A percentile compares a stretch with the other conserved stretches of the same genome.
Evolutionary conservation across 768 basidiomycete genomes (phyloP).

Genomic region (Podaxis rugospora): DNA sequence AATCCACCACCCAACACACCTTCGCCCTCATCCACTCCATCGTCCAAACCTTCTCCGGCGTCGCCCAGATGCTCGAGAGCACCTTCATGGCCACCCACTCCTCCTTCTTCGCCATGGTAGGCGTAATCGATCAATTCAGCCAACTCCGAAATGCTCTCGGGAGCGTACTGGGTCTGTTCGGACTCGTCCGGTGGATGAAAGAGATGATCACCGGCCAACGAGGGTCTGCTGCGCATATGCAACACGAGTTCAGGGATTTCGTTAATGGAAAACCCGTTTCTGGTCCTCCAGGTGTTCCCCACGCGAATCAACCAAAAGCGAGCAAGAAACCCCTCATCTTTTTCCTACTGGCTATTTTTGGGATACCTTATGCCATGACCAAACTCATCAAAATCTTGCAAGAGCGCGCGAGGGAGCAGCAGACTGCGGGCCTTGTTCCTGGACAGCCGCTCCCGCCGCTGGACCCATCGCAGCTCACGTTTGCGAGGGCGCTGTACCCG

Average conservation of each 20-base stretch:
- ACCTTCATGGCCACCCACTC: conserved; percentile 98
- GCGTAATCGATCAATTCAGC: conserved; percentile 92
- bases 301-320: conserved; percentile 43
- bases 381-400: conserved; percentile 78
- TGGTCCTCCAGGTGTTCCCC: conserved; percentile 19
- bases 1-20: conserved; percentile 85
- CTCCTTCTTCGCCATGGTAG: conserved; percentile 93
- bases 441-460: conserved; percentile 47
- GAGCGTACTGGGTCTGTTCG: conserved; percentile 90
- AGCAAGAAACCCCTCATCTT: conserved; percentile 88
- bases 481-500: conserved; percentile 75
- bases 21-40: conserved; percentile 92
- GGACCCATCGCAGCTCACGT: conserved; percentile 75
- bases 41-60: conserved; percentile 91
- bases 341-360: conserved; percentile 91
- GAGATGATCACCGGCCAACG: conserved; percentile 48
- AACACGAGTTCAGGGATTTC: conserved; percentile 71
- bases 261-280: conserved; percentile 55
- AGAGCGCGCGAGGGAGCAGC: conserved; percentile 41
- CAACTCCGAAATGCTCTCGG: conserved; percentile 90
- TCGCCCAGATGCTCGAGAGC: conserved; percentile 95
- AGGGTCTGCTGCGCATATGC: conserved; percentile 35
- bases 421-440: conserved; percentile 26
- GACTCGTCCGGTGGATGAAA: conserved; percentile 81
- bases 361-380: conserved; percentile 91